phyloP scores from a whole-genome alignment of 2,329 filamentous ascomycete genomes.

The Trichoderma sp. region DNA sequence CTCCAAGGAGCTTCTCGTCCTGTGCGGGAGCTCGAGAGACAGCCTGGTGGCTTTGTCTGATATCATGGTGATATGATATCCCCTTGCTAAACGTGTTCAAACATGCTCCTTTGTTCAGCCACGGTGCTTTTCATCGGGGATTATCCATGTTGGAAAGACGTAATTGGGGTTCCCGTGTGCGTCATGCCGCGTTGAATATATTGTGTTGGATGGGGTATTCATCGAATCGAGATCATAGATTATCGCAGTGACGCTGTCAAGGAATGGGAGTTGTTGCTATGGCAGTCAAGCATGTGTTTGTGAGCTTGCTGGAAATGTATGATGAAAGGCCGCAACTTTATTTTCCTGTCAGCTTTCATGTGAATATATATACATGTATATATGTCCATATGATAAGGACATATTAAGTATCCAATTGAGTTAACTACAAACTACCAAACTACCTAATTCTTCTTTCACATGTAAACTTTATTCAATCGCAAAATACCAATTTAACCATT shows the following conservation, averaged over 20 bases:
- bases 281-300: neutral
- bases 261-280: neutral
- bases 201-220: neutral
- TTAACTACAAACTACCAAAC: neutral
- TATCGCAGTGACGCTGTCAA: neutral
- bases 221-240: constrained; percentile 1
- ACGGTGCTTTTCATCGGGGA: neutral
- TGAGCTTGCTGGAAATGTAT: neutral
- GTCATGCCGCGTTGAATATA: neutral
- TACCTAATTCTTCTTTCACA: neutral
- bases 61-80: constrained; percentile 17
- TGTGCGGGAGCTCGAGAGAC: neutral
- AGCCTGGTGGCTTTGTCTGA: constrained; percentile 4
- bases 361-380: neutral
- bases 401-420: neutral
- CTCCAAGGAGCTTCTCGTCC: neutral
- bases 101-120: neutral
- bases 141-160: constrained; percentile 11
- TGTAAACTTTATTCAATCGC: neutral
- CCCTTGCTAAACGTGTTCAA: neutral
- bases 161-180: neutral
- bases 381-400: neutral
- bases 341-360: neutral
- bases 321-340: constrained; percentile 14
- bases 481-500: neutral